Evolutionary conservation across 2,329 filamentous ascomycete genomes (phyloP).

Genomic region (Epichloe festucae): DNA sequence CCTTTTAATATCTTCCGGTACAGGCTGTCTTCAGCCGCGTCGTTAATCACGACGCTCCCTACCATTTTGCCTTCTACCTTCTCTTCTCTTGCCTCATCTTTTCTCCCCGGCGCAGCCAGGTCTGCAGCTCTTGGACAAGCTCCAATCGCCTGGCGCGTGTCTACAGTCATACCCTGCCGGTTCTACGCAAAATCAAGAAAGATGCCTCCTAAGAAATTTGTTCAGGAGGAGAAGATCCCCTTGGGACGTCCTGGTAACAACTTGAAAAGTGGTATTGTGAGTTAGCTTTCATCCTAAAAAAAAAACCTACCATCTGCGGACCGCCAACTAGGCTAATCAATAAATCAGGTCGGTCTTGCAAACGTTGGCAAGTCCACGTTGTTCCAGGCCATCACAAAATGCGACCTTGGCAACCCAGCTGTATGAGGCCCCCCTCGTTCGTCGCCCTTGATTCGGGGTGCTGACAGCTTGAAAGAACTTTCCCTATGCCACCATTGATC

Average conservation of each 20-base stretch:
- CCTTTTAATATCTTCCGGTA: conserved; percentile 10
- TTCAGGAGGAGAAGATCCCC: conserved; percentile 88
- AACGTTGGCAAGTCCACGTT: conserved; percentile 99
- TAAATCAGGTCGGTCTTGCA: conserved; percentile 75
- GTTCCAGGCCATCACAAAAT: conserved; percentile 99
- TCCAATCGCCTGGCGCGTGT: conserved; percentile 40
- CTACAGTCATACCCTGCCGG: conserved; percentile 36
- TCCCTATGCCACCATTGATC: conserved; percentile 96
- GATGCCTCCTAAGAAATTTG: conserved; percentile 93
- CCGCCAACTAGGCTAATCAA: conserved; percentile 4
- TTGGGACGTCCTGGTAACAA: conserved; percentile 94
- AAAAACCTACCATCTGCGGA: too few species aligned
- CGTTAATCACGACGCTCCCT: conserved; percentile 31
- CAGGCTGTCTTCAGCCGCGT: conserved; percentile 30
- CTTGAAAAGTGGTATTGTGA: conserved; percentile 97
- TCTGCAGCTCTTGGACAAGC: conserved; percentile 44
- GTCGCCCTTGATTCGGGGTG: conserved; percentile 23
- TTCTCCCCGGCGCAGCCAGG: conserved; percentile 50
- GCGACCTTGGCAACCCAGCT: conserved; percentile 90
- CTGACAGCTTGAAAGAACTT: conserved; percentile 60
- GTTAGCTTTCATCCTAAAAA: conserved; percentile 13
- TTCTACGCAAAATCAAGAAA: conserved; percentile 50
- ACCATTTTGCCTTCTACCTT: conserved; percentile 27
- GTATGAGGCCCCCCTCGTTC: conserved; percentile 38
- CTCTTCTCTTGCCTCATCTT: conserved; percentile 38